These are phyloP conservation scores for Arabidopsis lyrata DNA, from an alignment of 441 rosid species.

Conservation along the genomic window DNA sequence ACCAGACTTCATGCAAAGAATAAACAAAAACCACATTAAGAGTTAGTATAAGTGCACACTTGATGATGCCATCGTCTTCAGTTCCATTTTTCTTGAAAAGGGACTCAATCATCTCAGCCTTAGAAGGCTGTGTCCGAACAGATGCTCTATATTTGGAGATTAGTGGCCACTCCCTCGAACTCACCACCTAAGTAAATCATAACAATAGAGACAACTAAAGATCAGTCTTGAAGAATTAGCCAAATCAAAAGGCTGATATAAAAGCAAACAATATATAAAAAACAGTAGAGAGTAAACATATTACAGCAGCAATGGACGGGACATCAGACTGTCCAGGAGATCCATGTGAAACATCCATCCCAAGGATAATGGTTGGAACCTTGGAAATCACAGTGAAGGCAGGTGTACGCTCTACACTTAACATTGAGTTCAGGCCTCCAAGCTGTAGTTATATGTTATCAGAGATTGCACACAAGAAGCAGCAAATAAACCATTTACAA, in stretches of 20 bases:
- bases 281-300: background rate
- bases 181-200: conserved; percentile 48
- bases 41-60: conserved; percentile 52
- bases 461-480: conserved; percentile 15
- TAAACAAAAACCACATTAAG: background rate
- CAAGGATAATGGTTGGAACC: conserved; percentile 76
- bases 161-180: conserved; percentile 86
- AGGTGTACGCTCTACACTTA: conserved; percentile 72
- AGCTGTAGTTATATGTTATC: conserved; percentile 52
- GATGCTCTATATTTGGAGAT: conserved; percentile 83
- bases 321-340: conserved; percentile 79
- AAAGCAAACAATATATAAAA: background rate
- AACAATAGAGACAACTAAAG: background rate
- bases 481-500: background rate
- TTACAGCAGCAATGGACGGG: conserved; percentile 89
- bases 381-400: conserved; percentile 69
- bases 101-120: conserved; percentile 84
- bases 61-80: conserved; percentile 80
- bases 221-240: conserved; percentile 11
- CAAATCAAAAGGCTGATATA: background rate
- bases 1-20: background rate
- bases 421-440: conserved; percentile 76
- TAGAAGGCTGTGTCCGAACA: conserved; percentile 81
- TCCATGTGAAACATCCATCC: conserved; percentile 91
- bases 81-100: conserved; percentile 63